Evolutionary conservation across 345 rosid genomes (phyloP).

Genomic region (Boechera stricta): DNA sequence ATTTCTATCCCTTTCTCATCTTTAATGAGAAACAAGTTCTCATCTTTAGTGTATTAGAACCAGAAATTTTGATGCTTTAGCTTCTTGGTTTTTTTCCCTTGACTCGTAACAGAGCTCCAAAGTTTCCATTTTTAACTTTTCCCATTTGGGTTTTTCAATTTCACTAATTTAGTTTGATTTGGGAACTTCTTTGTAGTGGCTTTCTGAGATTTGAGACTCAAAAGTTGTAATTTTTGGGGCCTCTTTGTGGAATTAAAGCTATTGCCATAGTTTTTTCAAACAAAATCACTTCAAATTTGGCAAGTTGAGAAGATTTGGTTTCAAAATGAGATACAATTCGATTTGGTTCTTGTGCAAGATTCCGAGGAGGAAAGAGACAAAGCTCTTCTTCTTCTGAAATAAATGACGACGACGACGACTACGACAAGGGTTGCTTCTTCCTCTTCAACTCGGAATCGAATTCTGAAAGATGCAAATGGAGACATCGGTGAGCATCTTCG

Average conservation of each 20-base stretch:
- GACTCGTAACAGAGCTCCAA: slow-evolving; percentile 31
- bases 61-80: slow-evolving; percentile 35
- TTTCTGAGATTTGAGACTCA: slow-evolving; percentile 14
- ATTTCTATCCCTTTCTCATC: slow-evolving; percentile 7
- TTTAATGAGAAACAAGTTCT: slow-evolving; percentile 15
- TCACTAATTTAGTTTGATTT: not conserved
- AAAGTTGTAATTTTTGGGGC: slow-evolving; percentile 20
- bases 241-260: slow-evolving; percentile 10
- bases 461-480: slow-evolving; percentile 88
- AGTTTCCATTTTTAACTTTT: slow-evolving; percentile 31
- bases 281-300: slow-evolving; percentile 9
- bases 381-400: slow-evolving; percentile 45
- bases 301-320: slow-evolving; percentile 18
- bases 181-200: not conserved
- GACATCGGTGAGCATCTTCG: slow-evolving; percentile 93
- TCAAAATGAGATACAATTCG: slow-evolving; percentile 49
- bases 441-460: slow-evolving; percentile 55
- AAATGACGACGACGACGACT: slow-evolving; percentile 37
- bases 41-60: slow-evolving; percentile 23
- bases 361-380: slow-evolving; percentile 41
- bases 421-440: slow-evolving; percentile 63
- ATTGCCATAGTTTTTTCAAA: slow-evolving; percentile 15
- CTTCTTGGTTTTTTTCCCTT: slow-evolving; percentile 2
- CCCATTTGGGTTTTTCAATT: slow-evolving; percentile 15
- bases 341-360: slow-evolving; percentile 47